Base-by-base conservation (phyloP, 306 rosid genomes). In the Quercus variabilis region DNA sequence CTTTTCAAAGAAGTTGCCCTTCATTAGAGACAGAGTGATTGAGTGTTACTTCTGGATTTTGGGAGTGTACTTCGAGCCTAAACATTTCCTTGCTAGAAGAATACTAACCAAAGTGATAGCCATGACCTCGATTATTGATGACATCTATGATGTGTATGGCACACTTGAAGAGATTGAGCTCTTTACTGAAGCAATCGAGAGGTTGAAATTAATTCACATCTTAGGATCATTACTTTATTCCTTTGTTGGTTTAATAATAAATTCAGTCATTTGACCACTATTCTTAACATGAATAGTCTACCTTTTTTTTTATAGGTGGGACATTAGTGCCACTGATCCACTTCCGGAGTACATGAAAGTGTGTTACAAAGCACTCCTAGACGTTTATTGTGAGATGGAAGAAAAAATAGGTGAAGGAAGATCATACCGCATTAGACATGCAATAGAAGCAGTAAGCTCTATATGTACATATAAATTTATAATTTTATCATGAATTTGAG, bases 131-230 rank as follows among this genome's bases (percentile, higher is more conserved):
- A 19, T 33, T 13, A 11, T 86, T 7, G 90, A 89, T 84, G 93
- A 87, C 38, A 83, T 82, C 11, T 87, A 84, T 63, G 92, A 87
- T 74, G 75, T 57, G 3, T 73, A 85, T 33, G 91, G 82, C 8
- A 87, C 82, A 5, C 0, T 79, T 75, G 79, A 87, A 79, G 91
- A 87, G 63, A 88, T 87, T 11, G 73, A 81, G 15, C 73, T 81
- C 18, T 85, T 89, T 52, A 83, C 89, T 2, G 5, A 82, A 18
- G 89, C 86, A 9, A 51, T 88, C 21, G 18, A 79, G 6, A 86
- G 84, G 89, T 65, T 23, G 19, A 14, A 17, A 63, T n/a, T 64
- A 17, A 52, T n/a, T 64, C 3, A 60, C 5, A 5, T 13, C 30
- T 25, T 13, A 38, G 1, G 46, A 38, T 23, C 26, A 20, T 58